Percentiles rank a stretch among this genome's conserved stretches.
These are phyloP conservation scores for Thermothelomyces thermophilus DNA, from an alignment of 2,329 filamentous ascomycete species.

Conservation along the genomic window DNA sequence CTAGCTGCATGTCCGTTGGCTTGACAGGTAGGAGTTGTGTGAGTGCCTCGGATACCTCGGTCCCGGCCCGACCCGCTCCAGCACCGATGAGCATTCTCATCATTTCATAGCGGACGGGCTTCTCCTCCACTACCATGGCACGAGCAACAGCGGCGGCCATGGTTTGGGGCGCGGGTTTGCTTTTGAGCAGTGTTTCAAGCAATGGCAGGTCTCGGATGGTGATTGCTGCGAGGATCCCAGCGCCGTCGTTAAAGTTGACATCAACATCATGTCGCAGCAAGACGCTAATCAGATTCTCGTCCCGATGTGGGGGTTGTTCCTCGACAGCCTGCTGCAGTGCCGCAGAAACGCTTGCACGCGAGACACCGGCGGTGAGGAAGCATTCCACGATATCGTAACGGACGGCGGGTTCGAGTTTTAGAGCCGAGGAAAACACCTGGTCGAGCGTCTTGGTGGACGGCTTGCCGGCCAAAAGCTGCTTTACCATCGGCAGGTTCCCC, in stretches of 20 bases:
- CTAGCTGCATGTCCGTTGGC: slow-evolving; percentile 44
- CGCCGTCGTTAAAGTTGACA: slow-evolving; percentile 47
- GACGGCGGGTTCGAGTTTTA: slow-evolving; percentile 35
- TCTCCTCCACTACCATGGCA: slow-evolving; percentile 41
- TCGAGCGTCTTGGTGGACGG: slow-evolving; percentile 43
- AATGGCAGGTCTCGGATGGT: slow-evolving; percentile 41
- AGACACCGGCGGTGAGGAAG: slow-evolving; percentile 44
- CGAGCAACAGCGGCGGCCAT: slow-evolving; percentile 42
- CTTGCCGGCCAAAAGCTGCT: slow-evolving; percentile 40
- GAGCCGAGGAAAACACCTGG: slow-evolving; percentile 43
- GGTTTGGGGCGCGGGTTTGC: slow-evolving; percentile 41
- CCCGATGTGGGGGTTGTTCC: slow-evolving; percentile 40
- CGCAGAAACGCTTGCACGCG: slow-evolving; percentile 40
- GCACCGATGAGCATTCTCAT: slow-evolving; percentile 40
- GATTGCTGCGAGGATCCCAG: slow-evolving; percentile 44
- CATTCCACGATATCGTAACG: slow-evolving; percentile 44
- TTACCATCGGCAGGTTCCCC: slow-evolving; percentile 39
- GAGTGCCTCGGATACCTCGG: slow-evolving; percentile 39
- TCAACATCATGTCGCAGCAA: slow-evolving; percentile 47
- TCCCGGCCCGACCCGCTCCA: slow-evolving; percentile 33
- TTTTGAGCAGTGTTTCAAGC: slow-evolving; percentile 38
- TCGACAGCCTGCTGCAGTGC: slow-evolving; percentile 48
- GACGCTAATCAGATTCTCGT: slow-evolving; percentile 46
- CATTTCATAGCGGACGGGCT: slow-evolving; percentile 40
- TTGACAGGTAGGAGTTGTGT: slow-evolving; percentile 37